Evolutionary conservation across 352 stramenopile species (phyloP).

Genomic region (Pythium volutum): DNA sequence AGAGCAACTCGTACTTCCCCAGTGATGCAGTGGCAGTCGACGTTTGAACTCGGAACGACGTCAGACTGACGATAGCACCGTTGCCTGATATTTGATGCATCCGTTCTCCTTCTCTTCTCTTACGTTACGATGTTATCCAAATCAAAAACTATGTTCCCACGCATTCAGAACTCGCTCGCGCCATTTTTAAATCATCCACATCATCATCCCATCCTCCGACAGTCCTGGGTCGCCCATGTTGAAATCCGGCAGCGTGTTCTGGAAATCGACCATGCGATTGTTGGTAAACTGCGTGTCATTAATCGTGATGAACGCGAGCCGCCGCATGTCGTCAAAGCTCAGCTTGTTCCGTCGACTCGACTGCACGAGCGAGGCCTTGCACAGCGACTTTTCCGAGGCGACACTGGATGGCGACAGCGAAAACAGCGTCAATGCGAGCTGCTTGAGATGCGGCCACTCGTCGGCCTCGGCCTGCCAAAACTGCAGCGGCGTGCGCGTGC

Average conservation of each 20-base stretch:
- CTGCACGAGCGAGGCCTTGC: constrained; percentile 59
- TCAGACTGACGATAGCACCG: no score
- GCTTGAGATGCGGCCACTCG: constrained; percentile 77
- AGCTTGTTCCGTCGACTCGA: constrained; percentile 74
- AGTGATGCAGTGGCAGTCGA: no score
- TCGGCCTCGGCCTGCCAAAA: constrained; percentile 79
- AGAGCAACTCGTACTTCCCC: no score
- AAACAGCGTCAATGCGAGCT: constrained; percentile 71
- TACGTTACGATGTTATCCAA: no score
- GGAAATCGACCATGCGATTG: constrained; percentile 46
- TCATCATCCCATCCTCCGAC: constrained; percentile 81
- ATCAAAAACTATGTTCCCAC: not conserved
- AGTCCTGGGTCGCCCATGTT: constrained; percentile 62
- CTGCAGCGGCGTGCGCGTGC: constrained; percentile 67
- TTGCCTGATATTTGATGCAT: no score
- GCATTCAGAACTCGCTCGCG: not conserved
- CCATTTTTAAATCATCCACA: constrained; percentile 76
- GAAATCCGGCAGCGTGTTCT: constrained; percentile 65
- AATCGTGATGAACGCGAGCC: constrained; percentile 80
- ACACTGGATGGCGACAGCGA: constrained; percentile 73
- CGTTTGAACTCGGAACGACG: no score
- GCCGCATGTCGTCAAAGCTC: constrained; percentile 64
- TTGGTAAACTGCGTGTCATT: constrained; percentile 74
- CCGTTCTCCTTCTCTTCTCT: no score
- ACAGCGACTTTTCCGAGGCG: constrained; percentile 65